Evolutionary conservation across 2,329 filamentous ascomycete genomes (phyloP), one percentile per base, ranked within the genome.

Genomic region (Paecilomyces niveus): DNA sequence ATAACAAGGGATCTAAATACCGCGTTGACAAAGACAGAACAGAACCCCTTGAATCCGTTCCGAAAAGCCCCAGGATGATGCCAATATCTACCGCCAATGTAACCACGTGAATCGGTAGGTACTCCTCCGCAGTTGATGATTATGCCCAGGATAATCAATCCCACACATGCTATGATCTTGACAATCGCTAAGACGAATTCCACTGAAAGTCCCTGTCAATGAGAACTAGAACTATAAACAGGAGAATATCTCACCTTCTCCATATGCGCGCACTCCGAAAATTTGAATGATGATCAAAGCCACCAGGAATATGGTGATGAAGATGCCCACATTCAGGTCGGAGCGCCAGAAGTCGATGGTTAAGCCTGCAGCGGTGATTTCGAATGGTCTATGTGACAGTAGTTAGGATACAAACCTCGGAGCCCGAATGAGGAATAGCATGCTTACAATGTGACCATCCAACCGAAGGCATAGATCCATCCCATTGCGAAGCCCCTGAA

Each of bases 101-200:
- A 89, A 79, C 72, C 75, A 13, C 69, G 66, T 3, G 35, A n/a
- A 15, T 39, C 35, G 13, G 64, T 76, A 18, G 75, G 74, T 3
- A 73, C 73, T 55, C 76, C 77, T 49, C 76, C 76, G 49, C 71
- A 73, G 58, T 77, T 74, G 57, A 79, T 74, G 58, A 95, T 85
- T 57, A 95, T 85, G 8, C 89, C 92, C 3, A 96, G 84, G 55
- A 96, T 84, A 68, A 88, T 88, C 69, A 88, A 88, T 4, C 85
- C 85, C 9, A 81, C 74, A 65, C 82, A 81, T 53, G 85, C 83
- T 11, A 74, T 65, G 63, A 87, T 78, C 70, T 87, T 87, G 68
- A 86, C 78, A 58, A 81, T 73, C 62, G 78, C 78, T 21, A 86
- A 78, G 24, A 82, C 59, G 62, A 85, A 86, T 65, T 87, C 84